Percentiles rank a stretch among this genome's conserved stretches.
Evolutionary conservation across 2,329 filamentous ascomycete genomes (phyloP).

Genomic region (Cordyceps cicadae): DNA sequence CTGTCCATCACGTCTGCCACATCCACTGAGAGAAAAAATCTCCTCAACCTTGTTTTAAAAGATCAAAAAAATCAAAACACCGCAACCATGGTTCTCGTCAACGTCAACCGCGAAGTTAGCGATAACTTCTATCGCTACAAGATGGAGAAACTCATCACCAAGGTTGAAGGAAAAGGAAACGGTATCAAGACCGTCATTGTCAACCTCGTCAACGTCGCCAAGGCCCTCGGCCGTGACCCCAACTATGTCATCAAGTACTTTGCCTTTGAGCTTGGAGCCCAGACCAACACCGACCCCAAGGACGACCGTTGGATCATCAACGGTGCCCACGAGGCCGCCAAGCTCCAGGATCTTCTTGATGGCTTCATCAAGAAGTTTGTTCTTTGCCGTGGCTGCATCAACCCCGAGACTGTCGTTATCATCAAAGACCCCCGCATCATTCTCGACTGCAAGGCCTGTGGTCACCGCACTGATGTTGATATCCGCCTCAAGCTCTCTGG

Average conservation of each 20-base stretch:
- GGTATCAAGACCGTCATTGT: conserved; percentile 98
- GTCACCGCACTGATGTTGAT: conserved; percentile 85
- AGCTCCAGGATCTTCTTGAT: conserved; percentile 96
- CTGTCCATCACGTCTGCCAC: conserved; percentile 5
- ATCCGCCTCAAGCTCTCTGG: conserved; percentile 90
- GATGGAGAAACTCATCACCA: conserved; percentile 98
- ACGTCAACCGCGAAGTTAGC: conserved; percentile 95
- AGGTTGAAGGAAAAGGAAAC: conserved; percentile 99
- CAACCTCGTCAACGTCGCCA: conserved; percentile 89
- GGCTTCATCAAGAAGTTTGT: conserved; percentile 98
- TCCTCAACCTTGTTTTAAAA: neutral
- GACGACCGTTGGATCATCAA: conserved; percentile 99
- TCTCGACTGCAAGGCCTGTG: conserved; percentile 97
- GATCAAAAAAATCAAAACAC: conserved; percentile 24
- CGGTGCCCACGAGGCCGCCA: conserved; percentile 86
- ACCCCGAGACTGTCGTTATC: conserved; percentile 91
- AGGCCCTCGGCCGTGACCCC: conserved; percentile 84
- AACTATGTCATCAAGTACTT: conserved; percentile 99
- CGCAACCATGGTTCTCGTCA: conserved; percentile 89
- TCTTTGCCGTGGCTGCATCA: conserved; percentile 99
- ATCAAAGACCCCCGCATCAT: conserved; percentile 90
- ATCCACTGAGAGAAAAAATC: conserved; percentile 6
- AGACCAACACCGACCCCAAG: conserved; percentile 94
- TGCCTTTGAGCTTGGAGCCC: conserved; percentile 94
- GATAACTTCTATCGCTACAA: conserved; percentile 99